phyloP scores from a whole-genome alignment of 2,329 filamentous ascomycete species.

The Colletotrichum aenigma region DNA sequence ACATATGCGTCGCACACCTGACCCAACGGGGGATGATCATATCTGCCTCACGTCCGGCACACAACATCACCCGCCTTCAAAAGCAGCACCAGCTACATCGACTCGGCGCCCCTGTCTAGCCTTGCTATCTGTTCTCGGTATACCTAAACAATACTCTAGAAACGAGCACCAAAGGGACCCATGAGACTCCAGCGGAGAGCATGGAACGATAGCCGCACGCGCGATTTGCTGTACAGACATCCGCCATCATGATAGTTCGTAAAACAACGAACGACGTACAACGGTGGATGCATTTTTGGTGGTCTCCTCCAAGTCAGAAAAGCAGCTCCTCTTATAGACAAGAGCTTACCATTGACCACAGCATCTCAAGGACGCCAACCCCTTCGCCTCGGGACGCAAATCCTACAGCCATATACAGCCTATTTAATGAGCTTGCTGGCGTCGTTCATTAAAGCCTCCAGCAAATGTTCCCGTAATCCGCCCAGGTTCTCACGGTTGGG shows the following conservation, averaged over 20 bases:
- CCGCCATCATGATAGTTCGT: background rate
- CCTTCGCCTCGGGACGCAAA: background rate
- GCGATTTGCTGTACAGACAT: background rate
- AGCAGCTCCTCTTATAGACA: background rate
- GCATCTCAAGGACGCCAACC: fast-evolving
- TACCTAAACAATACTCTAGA: background rate
- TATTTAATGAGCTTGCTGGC: background rate
- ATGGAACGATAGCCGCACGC: background rate
- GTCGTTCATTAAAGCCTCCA: background rate
- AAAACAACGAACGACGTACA: background rate
- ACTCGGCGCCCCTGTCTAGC: fast-evolving
- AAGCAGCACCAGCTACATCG: background rate
- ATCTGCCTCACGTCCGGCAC: background rate
- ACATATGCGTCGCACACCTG: no score
- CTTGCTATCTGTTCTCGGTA: fast-evolving
- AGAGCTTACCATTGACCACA: background rate
- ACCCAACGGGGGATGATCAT: background rate
- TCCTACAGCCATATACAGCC: fast-evolving
- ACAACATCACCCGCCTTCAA: background rate
- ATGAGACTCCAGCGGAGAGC: background rate
- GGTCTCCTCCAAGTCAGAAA: background rate
- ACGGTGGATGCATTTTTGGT: no score
- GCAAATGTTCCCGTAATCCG: no score
- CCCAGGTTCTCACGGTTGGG: no score
- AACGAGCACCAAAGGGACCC: background rate